Conservation (phyloP, 495 filamentous ascomycete species). For the Aspergillus egyptiacus region DNA sequence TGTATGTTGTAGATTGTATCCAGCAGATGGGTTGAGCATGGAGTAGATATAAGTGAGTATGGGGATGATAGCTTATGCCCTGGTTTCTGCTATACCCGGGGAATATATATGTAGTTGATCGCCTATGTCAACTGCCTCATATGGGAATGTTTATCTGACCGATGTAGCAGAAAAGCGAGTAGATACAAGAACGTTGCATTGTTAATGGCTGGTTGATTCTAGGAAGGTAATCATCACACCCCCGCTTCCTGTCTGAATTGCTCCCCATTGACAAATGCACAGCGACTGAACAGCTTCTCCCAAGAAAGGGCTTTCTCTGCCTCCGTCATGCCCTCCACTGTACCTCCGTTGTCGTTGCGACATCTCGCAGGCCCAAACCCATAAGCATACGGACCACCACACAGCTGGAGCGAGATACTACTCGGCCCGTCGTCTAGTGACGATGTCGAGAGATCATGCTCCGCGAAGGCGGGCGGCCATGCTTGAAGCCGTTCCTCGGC, state of each 20-base stretch:
- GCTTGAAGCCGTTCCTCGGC: neutral
- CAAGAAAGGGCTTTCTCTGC: conserved; percentile 11
- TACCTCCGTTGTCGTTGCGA: neutral
- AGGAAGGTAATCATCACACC: no score
- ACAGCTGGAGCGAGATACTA: conserved; percentile 8
- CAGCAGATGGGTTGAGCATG: no score
- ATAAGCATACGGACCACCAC: conserved; percentile 10
- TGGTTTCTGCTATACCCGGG: no score
- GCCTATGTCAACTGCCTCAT: no score
- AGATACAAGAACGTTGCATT: no score
- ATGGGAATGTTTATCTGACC: no score
- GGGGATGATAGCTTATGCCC: no score
- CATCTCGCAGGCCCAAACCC: neutral
- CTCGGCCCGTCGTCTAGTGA: neutral
- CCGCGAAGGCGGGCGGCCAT: conserved; percentile 7
- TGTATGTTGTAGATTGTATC: no score
- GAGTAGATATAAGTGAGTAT: no score
- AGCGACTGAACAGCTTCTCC: conserved; percentile 16
- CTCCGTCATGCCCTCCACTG: neutral
- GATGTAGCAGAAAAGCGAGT: no score
- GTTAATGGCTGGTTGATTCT: no score
- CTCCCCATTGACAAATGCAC: conserved; percentile 16
- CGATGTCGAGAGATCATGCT: neutral
- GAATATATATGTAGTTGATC: no score
- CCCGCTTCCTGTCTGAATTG: conserved; percentile 14